A percentile compares a stretch with the other conserved stretches of the same genome.
Evolutionary conservation across 139 green algal species (phyloP).

Genomic region (Closterium sp.): DNA sequence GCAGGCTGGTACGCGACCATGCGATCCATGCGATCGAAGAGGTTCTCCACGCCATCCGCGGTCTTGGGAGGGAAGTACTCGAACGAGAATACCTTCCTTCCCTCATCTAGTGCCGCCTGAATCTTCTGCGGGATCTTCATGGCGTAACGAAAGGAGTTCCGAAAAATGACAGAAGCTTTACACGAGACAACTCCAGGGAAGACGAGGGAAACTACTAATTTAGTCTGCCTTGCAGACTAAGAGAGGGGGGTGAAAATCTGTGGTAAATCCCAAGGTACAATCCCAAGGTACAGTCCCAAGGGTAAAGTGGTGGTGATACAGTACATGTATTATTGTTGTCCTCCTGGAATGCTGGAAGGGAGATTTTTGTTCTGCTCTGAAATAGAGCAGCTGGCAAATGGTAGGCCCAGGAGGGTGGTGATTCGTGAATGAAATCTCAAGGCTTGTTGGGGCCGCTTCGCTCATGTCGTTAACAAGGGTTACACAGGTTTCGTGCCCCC

Average conservation of each 20-base stretch:
- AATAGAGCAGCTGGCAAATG: too few species aligned
- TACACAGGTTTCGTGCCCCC: neutral
- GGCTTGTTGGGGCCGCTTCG: too few species aligned
- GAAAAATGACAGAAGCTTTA: neutral
- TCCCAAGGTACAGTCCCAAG: too few species aligned
- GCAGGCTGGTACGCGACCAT: conserved; percentile 79
- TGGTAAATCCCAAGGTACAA: neutral
- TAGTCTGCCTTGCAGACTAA: neutral
- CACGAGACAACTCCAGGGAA: neutral
- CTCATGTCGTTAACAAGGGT: neutral
- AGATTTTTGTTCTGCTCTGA: neutral
- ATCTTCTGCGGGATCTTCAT: conserved; percentile 93
- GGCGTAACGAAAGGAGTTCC: neutral
- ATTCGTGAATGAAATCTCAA: too few species aligned
- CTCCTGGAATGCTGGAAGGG: neutral
- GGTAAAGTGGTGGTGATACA: neutral
- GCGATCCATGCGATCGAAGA: conserved; percentile 84
- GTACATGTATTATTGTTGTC: too few species aligned
- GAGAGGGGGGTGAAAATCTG: too few species aligned
- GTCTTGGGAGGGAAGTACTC: conserved; percentile 95
- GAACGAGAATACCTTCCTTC: conserved; percentile 87
- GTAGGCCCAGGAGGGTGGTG: too few species aligned
- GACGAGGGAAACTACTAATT: neutral
- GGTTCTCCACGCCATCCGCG: conserved; percentile 90
- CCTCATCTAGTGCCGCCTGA: conserved; percentile 66